A percentile compares a stretch with the other conserved stretches of the same genome.
phyloP scores from a whole-genome alignment of 768 basidiomycete species.

The Exsudoporus frostii region DNA sequence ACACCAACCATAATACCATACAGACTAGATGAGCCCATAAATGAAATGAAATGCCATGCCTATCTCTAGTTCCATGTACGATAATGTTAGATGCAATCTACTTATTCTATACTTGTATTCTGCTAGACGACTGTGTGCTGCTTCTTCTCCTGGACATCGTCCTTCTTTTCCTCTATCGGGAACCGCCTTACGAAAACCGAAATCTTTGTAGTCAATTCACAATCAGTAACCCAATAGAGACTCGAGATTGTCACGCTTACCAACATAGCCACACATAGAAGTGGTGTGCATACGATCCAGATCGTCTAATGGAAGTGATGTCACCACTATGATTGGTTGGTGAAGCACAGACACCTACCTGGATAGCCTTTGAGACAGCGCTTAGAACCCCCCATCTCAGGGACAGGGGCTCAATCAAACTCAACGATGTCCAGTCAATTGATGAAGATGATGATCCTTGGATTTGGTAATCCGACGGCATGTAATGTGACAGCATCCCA shows the following conservation, averaged over 20 bases:
- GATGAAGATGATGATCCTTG: slow-evolving; percentile 42
- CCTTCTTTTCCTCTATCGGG: slow-evolving; percentile 19
- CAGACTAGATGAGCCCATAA: neutral
- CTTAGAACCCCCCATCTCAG: slow-evolving; percentile 47
- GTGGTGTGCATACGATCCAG: slow-evolving; percentile 72
- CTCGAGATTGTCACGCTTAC: slow-evolving; percentile 35
- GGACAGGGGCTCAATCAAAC: slow-evolving; percentile 42
- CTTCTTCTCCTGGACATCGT: slow-evolving; percentile 21
- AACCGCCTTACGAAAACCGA: slow-evolving; percentile 30
- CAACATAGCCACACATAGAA: slow-evolving; percentile 61
- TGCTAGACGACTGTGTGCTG: slow-evolving; percentile 1
- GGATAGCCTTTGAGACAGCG: slow-evolving; percentile 59
- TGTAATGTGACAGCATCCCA: slow-evolving; percentile 42
- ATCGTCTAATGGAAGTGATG: slow-evolving; percentile 46
- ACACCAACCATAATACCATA: neutral
- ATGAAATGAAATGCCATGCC: neutral
- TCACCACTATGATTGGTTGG: slow-evolving; percentile 1
- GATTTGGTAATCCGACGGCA: slow-evolving; percentile 48
- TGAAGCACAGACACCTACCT: slow-evolving; percentile 39
- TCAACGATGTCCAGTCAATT: slow-evolving; percentile 53
- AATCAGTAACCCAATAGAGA: slow-evolving; percentile 7
- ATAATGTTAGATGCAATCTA: slow-evolving; percentile 14
- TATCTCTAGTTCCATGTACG: slow-evolving; percentile 16
- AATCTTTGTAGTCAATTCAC: slow-evolving; percentile 16
- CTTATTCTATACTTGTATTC: slow-evolving; percentile 16